Evolutionary conservation across 164 flowering plant genomes (phyloP), one percentile per base, ranked within the genome.

Genomic region (Piper betle): DNA sequence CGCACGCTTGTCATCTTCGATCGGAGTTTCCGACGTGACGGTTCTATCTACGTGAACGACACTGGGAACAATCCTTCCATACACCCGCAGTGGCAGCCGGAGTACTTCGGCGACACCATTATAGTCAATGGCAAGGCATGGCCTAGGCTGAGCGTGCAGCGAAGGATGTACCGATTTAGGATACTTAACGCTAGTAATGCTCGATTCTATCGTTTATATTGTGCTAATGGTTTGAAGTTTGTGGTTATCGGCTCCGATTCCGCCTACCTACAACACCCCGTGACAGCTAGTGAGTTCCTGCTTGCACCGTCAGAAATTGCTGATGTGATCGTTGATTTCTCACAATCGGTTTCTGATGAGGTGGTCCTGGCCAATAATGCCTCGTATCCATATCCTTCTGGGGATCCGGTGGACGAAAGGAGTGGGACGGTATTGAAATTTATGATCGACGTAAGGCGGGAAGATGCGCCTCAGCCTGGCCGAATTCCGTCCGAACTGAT

Each of bases 161-260:
- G 90, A 20, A 76, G 90, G 48, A 81, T 73, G 62, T 86, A 86
- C 60, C 71, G 88, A n/a, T 84, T 86, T 56, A 79, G 94, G 3
- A 89, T 87, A 41, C 77, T 89, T 69, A 92, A 92, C 41, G 85
- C 98, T 3, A 77, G 96, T 78, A 92, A 87, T 55, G 98, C 98
- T 0, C 68, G 98, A 25, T 89, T 85, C 70, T 83, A 81, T 64
- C 73, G 64, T 20, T 75, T 92, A 68, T 81, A 67, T 68, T 80
- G 89, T 66, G 67, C 73, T 68, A 81, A 81, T 64, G 89, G 91
- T 15, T 60, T 86, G 39, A 17, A 43, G 58, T 85, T 92, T 64
- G 58, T 79, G 70, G 84, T 79, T 70, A 78, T 92, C 39, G 96
- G 62, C 16, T 78, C 96, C 12, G 98, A 92, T 53, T 85, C 98